These are phyloP conservation scores for Talaromyces stipitatus DNA, from an alignment of 495 filamentous ascomycete species.

Conservation along the genomic window DNA sequence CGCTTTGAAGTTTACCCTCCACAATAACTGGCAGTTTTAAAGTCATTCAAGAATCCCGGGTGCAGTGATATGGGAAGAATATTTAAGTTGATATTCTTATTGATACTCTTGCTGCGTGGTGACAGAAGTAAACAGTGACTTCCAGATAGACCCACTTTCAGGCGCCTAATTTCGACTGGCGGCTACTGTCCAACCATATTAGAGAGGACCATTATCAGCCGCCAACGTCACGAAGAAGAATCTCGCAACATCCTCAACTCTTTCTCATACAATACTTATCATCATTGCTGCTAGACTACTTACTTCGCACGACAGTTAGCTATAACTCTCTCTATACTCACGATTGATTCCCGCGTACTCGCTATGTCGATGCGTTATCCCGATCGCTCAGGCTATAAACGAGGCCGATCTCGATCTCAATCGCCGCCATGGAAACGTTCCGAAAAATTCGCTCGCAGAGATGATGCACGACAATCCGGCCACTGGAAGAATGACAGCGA, in stretches of 20 bases:
- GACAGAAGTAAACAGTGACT: constrained; percentile 9
- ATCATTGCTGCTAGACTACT: too few relatives aligned
- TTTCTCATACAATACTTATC: not conserved
- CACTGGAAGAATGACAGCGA: not conserved
- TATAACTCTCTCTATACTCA: not conserved
- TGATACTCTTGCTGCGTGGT: too few relatives aligned
- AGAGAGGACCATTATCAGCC: constrained; percentile 1
- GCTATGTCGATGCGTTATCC: constrained; percentile 28
- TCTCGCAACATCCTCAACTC: not conserved
- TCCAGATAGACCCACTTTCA: constrained; percentile 23
- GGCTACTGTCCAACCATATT: not conserved
- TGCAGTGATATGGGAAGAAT: too few relatives aligned
- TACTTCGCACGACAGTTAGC: not conserved
- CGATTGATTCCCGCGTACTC: not conserved
- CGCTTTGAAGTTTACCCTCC: not conserved
- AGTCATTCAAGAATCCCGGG: too few relatives aligned
- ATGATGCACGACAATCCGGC: constrained; percentile 16
- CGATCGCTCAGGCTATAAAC: constrained; percentile 24
- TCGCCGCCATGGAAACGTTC: constrained; percentile 31
- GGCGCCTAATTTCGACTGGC: constrained; percentile 7
- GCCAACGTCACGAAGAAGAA: constrained; percentile 5
- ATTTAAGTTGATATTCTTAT: too few relatives aligned
- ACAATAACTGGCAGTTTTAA: constrained; percentile 6
- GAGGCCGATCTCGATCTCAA: constrained; percentile 36
- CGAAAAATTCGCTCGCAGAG: constrained; percentile 29